phyloP scores from a whole-genome alignment of 1,284 basidiomycete genomes.

The Apiotrichum sp. region DNA sequence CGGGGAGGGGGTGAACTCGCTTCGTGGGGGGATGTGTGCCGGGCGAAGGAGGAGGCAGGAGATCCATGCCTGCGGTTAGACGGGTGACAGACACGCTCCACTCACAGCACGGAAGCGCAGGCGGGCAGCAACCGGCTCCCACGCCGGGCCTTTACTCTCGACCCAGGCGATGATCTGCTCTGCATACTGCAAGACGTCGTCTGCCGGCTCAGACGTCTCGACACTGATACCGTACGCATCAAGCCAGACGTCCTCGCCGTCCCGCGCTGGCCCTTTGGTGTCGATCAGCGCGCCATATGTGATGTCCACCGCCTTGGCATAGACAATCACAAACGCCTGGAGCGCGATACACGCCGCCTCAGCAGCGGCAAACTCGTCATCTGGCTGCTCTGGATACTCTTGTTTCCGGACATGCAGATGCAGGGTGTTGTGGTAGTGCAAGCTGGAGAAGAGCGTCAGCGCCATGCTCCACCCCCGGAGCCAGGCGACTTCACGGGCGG shows the following conservation, averaged over 20 bases:
- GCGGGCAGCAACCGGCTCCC: conserved; percentile 7
- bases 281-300: conserved; percentile 67
- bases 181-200: conserved; percentile 56
- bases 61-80: neutral
- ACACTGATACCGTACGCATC: conserved; percentile 78
- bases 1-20: neutral
- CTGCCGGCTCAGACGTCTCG: conserved; percentile 62
- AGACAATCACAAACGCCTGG: conserved; percentile 61
- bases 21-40: neutral
- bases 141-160: neutral
- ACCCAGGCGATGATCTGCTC: conserved; percentile 57
- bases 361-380: neutral
- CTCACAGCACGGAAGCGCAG: conserved; percentile 6
- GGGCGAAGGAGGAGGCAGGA: neutral
- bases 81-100: neutral
- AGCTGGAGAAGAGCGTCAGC: conserved; percentile 76
- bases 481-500: conserved; percentile 84
- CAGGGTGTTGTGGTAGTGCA: conserved; percentile 61
- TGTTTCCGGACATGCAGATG: conserved; percentile 25
- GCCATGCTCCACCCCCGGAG: conserved; percentile 74
- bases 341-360: conserved; percentile 64
- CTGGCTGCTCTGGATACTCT: neutral
- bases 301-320: conserved; percentile 77
- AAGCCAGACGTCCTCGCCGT: conserved; percentile 82
- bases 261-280: conserved; percentile 61